Base-by-base conservation (phyloP, 306 rosid species). In the Nissolia schottii region DNA sequence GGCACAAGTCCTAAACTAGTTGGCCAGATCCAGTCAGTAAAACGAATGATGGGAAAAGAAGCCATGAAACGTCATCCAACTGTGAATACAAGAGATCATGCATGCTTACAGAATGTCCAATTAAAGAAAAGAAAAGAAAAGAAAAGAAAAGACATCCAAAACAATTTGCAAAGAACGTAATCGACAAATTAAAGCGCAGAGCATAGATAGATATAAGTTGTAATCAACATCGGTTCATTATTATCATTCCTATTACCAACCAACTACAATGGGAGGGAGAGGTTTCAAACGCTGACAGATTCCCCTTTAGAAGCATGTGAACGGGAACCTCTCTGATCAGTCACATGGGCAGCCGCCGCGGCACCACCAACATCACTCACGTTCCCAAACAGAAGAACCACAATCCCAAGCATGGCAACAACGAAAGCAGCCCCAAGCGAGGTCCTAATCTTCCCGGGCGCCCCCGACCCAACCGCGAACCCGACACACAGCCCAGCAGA, bases 361-460 rank as follows among this genome's bases (percentile, higher is more conserved):
- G 85, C 88, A 61, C 85, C 96, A 4, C 64, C 85, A 32, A 66
- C 41, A 15, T 84, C 89, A 51, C 77, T 83, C 5, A 85, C 74
- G 32, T 90, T 93, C 16, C 93, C 92, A 5, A 85, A 88, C 1
- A 90, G 83, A 71, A 90, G 75, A 27, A 87, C 62, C 24, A 77
- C 37, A 34, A 79, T 81, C 2, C 93, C 96, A 12, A 32, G 89
- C 84, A 15, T 79, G 5, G 14, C 82, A 75, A 29, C n/a, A n/a
- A n/a, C n/a, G n/a, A 93, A 93, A 7, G 93, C 84, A 7, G 81
- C 62, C 5, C 91, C 96, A 24, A 87, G 83, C 1, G 88, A 73
- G 37, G 85, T 14, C 11, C 20, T 73, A 15, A 87, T 56, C 10
- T 50, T 80, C 27, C 88, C 83, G 0, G 87, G 81, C 1, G 41